Evolutionary conservation across 73 alveolate genomes (phyloP).

Genomic region (Strombidium stylifer): DNA sequence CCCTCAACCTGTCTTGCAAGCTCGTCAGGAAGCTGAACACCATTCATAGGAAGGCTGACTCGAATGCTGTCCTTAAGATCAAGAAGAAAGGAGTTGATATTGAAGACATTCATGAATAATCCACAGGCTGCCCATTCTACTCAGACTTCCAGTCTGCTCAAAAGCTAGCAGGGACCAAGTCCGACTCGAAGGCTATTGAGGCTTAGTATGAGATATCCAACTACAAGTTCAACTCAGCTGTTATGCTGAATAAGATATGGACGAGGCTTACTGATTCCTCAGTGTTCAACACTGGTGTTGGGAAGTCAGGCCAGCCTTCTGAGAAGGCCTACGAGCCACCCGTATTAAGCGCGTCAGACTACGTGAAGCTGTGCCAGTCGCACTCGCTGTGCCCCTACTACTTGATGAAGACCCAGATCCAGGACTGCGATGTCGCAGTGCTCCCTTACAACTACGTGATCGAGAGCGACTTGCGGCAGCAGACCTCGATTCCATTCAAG

Average conservation of each 20-base stretch:
- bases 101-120: slow-evolving; percentile 48
- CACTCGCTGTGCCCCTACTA: slow-evolving; percentile 49
- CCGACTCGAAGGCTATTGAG: too few relatives aligned
- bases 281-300: slow-evolving; percentile 2
- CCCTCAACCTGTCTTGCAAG: slow-evolving; percentile 43
- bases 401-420: slow-evolving; percentile 9
- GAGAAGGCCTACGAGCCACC: slow-evolving; percentile 30
- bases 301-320: too few relatives aligned
- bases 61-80: slow-evolving; percentile 11
- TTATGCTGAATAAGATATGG: too few relatives aligned
- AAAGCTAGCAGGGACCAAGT: too few relatives aligned
- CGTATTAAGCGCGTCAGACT: slow-evolving; percentile 21
- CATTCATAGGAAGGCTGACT: not conserved
- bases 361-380: slow-evolving; percentile 16
- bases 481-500: slow-evolving; percentile 43
- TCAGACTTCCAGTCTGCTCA: not conserved
- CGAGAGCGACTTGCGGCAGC: slow-evolving; percentile 53
- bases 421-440: slow-evolving; percentile 26
- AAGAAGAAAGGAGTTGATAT: not conserved
- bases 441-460: slow-evolving; percentile 63
- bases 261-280: not conserved
- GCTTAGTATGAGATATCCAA: too few relatives aligned
- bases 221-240: slow-evolving; percentile 3
- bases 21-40: slow-evolving; percentile 14
- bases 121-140: slow-evolving; percentile 53